A percentile compares a stretch with the other conserved stretches of the same genome.
Evolutionary conservation across 257 asterid genomes (phyloP).

Genomic region (Solanum pimpinellifolium): DNA sequence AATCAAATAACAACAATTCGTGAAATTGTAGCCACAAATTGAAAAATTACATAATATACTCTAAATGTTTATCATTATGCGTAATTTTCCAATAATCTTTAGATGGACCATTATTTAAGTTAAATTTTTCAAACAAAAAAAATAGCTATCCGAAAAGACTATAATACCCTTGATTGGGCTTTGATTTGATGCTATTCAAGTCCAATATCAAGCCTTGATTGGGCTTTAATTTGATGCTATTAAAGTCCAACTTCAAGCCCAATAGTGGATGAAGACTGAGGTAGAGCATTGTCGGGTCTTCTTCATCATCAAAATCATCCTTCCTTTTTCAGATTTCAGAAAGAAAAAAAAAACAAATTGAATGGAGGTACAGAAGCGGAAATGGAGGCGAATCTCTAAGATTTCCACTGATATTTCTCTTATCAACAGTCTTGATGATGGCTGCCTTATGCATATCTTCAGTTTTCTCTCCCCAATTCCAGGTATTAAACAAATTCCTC

Average conservation of each 20-base stretch:
- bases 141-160: background rate
- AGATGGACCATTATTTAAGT: no score
- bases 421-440: constrained; percentile 75
- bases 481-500: constrained; percentile 24
- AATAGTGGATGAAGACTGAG: background rate
- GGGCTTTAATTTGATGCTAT: background rate
- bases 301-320: background rate
- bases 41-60: background rate
- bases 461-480: constrained; percentile 90
- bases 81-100: background rate
- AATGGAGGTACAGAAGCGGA: background rate
- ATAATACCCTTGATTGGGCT: background rate
- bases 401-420: background rate
- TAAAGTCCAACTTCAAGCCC: background rate
- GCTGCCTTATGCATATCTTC: constrained; percentile 90
- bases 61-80: background rate
- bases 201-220: background rate
- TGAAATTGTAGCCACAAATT: background rate
- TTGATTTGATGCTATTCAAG: background rate
- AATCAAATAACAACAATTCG: background rate
- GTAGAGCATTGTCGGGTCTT: background rate
- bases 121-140: no score
- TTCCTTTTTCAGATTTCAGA: background rate
- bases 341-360: background rate
- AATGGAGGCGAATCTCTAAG: background rate